Base-by-base conservation (phyloP, 2,329 filamentous ascomycete genomes). In the Dactylellina leptospora region DNA sequence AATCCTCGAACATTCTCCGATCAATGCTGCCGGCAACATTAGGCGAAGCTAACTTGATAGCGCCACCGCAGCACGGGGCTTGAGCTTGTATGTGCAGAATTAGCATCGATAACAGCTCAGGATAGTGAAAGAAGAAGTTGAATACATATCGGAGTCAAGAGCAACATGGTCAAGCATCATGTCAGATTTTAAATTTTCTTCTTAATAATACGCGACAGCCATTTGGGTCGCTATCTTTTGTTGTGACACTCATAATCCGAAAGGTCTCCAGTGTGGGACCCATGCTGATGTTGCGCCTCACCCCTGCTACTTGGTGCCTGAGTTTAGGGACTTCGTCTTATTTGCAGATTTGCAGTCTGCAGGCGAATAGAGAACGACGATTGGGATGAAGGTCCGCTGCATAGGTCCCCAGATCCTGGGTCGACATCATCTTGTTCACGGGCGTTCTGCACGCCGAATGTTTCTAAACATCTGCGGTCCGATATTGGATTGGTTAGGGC, bases 331-430 rank as follows among this genome's bases (percentile, higher is more conserved):
- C 16, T 53, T 53, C 44, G 36, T 63, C 51, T 59, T 61, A 72
- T 72, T 72, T 59, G 45, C 66, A 72, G 48, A 72, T 72, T 72
- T 59, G 45, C 66, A 72, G 50, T 27, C 40, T 58, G 66, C 45
- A 56, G 59, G 38, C n/a, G 38, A 53, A n/a, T 18, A 47, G 23
- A 20, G 53, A 44, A 38, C 47, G 25, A 47, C 48, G 61, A 48
- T 66, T 58, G 61, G 62, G 53, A 68, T 68, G 54, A 38, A 53
- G 59, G n/a, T n/a, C n/a, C n/a, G 27, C 48, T 63, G 59, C 59
- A 64, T 36, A 13, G 38, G 59, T 64, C 58, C 64, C 66, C 58
- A 58, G n/a, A 59, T 56, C 66, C 66, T 23, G 66, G 66, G 56
- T 58, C 42, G 25, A 40, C 44, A 51, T 27, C 13, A 47, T 61